Evolutionary conservation across 345 rosid genomes (phyloP).

Genomic region (Isatis tinctoria): DNA sequence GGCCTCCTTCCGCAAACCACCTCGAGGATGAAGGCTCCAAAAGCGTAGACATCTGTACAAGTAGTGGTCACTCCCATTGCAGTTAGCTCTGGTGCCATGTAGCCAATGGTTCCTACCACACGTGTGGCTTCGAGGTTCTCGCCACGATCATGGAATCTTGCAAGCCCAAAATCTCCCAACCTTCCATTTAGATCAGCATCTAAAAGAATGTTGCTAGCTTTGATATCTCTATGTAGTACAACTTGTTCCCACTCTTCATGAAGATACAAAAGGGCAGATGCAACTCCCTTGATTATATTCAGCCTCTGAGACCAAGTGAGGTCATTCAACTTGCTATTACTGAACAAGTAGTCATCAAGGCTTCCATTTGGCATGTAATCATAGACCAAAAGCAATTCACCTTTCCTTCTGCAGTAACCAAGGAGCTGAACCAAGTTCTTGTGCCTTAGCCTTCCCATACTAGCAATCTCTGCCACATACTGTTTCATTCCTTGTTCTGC

Average conservation of each 20-base stretch:
- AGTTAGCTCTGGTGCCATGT: constrained; percentile 1
- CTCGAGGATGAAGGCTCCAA: neutral
- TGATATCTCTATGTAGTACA: neutral
- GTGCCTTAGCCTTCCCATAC: neutral
- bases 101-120: neutral
- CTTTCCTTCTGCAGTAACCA: neutral
- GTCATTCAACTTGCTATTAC: neutral
- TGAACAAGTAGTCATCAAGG: neutral
- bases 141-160: neutral
- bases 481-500: neutral
- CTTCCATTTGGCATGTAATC: neutral
- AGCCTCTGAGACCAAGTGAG: neutral
- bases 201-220: neutral
- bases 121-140: neutral
- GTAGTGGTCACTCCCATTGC: neutral
- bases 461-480: neutral
- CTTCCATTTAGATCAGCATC: neutral
- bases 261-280: neutral
- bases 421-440: neutral
- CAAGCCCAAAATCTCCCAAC: neutral
- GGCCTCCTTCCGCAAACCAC: neutral
- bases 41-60: neutral
- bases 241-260: neutral
- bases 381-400: neutral
- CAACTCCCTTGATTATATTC: neutral